Evolutionary conservation across 108 stramenopile species (phyloP).

Genomic region (Skeletonema costatum): DNA sequence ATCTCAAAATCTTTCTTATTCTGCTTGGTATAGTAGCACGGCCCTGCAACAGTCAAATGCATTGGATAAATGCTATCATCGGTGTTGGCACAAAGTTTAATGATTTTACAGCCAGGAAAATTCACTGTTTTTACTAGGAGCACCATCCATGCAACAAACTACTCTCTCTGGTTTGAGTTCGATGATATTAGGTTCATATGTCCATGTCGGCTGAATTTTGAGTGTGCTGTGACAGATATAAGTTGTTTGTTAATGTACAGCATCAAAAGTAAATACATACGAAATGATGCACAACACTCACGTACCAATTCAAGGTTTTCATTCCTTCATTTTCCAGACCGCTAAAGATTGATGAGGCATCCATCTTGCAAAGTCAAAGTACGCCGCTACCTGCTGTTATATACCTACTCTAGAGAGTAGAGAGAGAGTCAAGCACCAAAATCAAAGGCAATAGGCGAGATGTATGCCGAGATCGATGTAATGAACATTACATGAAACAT

Average conservation of each 20-base stretch:
- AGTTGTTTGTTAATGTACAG: not conserved
- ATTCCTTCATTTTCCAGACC: slow-evolving; percentile 12
- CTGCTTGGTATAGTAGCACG: slow-evolving; percentile 60
- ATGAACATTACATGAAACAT: too few relatives aligned
- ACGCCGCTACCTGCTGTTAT: too few relatives aligned
- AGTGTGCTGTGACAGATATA: not conserved
- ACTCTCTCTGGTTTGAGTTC: not conserved
- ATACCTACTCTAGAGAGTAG: too few relatives aligned
- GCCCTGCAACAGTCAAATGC: slow-evolving; percentile 56
- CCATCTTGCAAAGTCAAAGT: too few relatives aligned
- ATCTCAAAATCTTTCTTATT: slow-evolving; percentile 68
- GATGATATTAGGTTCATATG: not conserved
- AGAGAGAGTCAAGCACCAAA: too few relatives aligned
- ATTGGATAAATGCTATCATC: not conserved
- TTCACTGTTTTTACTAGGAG: not conserved
- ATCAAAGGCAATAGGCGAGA: too few relatives aligned
- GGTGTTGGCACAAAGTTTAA: not conserved
- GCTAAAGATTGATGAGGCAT: not conserved
- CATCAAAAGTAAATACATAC: too few relatives aligned
- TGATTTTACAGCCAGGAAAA: slow-evolving; percentile 4
- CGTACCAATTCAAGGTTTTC: not conserved
- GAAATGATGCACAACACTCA: not conserved
- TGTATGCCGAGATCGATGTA: too few relatives aligned
- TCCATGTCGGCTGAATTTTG: not conserved
- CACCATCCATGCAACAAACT: not conserved